Conservation (phyloP, 192 early-diverging fungal species). For the Paraglomus occultum region DNA sequence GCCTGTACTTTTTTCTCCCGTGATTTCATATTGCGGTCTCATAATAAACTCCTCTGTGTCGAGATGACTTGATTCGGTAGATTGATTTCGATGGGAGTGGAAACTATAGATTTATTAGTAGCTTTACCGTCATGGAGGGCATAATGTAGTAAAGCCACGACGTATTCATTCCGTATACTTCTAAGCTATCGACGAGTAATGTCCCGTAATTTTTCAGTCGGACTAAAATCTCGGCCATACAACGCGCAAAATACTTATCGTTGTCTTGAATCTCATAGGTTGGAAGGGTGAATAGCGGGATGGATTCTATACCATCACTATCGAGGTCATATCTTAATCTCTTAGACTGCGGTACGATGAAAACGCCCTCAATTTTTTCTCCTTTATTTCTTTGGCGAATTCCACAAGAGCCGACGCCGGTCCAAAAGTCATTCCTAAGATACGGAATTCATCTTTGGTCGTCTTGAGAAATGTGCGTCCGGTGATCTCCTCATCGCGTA, state of each 20-base stretch:
- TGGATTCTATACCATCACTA: not conserved
- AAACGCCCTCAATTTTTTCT: not conserved
- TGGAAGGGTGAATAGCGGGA: constrained; percentile 2
- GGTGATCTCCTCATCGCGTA: not conserved
- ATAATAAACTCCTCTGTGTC: constrained; percentile 4
- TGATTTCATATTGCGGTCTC: not conserved
- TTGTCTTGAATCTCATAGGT: constrained; percentile 8
- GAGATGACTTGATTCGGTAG: too few relatives aligned
- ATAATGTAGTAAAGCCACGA: constrained; percentile 4
- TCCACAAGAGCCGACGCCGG: not conserved
- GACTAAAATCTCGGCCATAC: constrained; percentile 5
- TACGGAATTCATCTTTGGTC: not conserved
- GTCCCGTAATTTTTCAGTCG: constrained; percentile 12
- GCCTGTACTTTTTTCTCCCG: not conserved
- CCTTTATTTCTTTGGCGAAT: not conserved
- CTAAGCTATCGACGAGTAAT: constrained; percentile 12
- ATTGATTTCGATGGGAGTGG: too few relatives aligned
- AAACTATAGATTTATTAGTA: too few relatives aligned
- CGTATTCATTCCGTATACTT: constrained; percentile 21
- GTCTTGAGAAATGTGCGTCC: constrained; percentile 3
- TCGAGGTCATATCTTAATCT: not conserved
- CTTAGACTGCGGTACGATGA: not conserved
- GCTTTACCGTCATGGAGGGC: not conserved
- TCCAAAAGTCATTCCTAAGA: not conserved
- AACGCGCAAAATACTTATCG: constrained; percentile 3